A percentile compares a stretch with the other conserved stretches of the same genome.
Evolutionary conservation across 2,329 filamentous ascomycete genomes (phyloP).

Genomic region (Drechslera avenae): DNA sequence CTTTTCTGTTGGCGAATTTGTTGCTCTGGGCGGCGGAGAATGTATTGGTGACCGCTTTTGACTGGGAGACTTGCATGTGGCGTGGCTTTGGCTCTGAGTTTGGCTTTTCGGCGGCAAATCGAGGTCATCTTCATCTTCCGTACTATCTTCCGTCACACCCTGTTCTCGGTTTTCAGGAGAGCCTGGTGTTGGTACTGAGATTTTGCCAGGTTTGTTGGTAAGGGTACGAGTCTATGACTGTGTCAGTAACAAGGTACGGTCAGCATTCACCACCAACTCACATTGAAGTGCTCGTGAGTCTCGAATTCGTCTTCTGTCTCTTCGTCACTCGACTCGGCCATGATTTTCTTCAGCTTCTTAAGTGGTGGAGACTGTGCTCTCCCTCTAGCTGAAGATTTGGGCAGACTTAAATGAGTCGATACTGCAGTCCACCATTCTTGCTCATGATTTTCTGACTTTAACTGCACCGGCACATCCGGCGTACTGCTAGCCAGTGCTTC

Average conservation of each 20-base stretch:
- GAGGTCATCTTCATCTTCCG: conserved; percentile 44
- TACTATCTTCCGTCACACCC: not conserved
- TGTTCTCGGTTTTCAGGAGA: not conserved
- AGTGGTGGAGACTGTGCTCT: conserved; percentile 12
- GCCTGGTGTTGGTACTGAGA: not conserved
- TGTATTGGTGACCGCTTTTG: conserved; percentile 12
- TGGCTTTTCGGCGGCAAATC: conserved; percentile 39
- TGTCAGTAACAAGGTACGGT: conserved; percentile 1
- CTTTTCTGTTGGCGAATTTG: conserved; percentile 11
- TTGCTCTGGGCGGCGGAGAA: conserved; percentile 2
- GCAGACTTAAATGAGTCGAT: conserved; percentile 13
- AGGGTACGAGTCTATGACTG: conserved; percentile 18
- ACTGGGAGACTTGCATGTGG: not conserved
- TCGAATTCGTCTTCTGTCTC: conserved; percentile 48
- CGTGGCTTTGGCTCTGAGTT: not conserved
- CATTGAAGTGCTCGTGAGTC: conserved; percentile 41
- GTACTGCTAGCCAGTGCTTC: conserved; percentile 39
- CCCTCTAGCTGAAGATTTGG: conserved; percentile 16
- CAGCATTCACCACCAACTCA: not conserved
- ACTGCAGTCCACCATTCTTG: conserved; percentile 31
- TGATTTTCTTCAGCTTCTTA: conserved; percentile 5
- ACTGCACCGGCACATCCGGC: conserved; percentile 30
- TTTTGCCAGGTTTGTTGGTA: not conserved
- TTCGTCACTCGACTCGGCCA: conserved; percentile 28
- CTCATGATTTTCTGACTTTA: conserved; percentile 24